Conservation (phyloP, 2,329 filamentous ascomycete species). For the Penicillium sp. region DNA sequence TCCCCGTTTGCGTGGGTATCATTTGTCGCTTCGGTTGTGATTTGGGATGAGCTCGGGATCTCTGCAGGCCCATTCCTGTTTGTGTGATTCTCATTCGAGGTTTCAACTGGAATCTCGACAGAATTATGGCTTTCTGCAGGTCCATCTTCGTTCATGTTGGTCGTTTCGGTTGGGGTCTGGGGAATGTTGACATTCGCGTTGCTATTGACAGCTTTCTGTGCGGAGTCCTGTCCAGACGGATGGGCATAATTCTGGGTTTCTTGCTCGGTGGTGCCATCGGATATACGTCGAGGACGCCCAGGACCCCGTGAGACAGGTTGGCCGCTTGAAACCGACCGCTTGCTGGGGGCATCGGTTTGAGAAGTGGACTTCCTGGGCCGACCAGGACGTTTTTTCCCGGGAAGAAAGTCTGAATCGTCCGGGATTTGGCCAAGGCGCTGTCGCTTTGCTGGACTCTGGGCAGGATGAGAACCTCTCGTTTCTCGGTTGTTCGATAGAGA, state of each 20-base stretch:
- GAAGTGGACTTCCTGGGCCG: slow-evolving; percentile 35
- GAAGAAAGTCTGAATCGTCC: slow-evolving; percentile 8
- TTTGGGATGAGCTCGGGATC: neutral
- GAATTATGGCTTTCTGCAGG: no score
- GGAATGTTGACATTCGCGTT: no score
- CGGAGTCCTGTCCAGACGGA: neutral
- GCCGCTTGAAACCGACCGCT: neutral
- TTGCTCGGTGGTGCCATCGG: neutral
- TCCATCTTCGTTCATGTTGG: no score
- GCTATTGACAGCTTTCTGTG: neutral
- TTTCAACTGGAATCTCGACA: no score
- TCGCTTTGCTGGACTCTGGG: slow-evolving; percentile 35
- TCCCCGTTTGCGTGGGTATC: neutral
- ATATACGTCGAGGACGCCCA: slow-evolving; percentile 16
- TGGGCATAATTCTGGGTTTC: neutral
- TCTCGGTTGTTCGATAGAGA: neutral
- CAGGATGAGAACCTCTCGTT: neutral
- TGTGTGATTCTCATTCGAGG: no score
- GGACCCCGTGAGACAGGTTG: neutral
- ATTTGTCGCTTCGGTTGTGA: neutral
- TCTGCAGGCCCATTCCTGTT: no score
- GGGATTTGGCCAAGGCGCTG: slow-evolving; percentile 30
- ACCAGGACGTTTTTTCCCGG: slow-evolving; percentile 25
- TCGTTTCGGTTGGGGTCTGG: no score
- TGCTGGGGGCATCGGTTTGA: slow-evolving; percentile 9